Evolutionary conservation across 1,139 yeast species (phyloP), one percentile per base, ranked within the genome.

Genomic region (Candida tropicalis): DNA sequence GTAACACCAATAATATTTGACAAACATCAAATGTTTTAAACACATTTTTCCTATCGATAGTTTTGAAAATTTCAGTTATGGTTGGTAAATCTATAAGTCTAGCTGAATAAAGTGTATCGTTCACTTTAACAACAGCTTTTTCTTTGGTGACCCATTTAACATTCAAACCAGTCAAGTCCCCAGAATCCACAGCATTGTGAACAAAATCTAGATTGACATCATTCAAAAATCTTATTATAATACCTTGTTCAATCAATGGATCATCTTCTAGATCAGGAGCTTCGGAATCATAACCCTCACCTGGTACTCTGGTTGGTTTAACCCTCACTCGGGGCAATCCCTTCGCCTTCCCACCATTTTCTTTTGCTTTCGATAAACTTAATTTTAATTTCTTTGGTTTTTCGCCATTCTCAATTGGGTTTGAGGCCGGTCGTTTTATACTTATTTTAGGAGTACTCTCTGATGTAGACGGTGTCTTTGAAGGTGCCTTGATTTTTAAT

Each of bases 211-310:
- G 65, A 53, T 86, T 89, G 24, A 83, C 77, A 52, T 89, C 96
- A 16, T 93, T 87, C 9, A 87, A 59, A 68, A 93, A 84, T 40
- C 99, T 73, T 39, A 93, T 63, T 1, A 90, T 72, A 2, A 93
- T 76, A 0, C 95, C 97, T 52, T 87, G 95, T 58, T 93, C 98
- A 20, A 90, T 70, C 52, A 89, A 68, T 0, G 99, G 99, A 58
- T 93, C 98, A 47, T 90, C 97, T 60, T 93, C 99, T 35, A 89
- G 70, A 55, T 93, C 98, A 1, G 97, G 96, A 9, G 96, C 98
- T 57, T 93, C 99, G 1, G 97, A 87, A 59, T 93, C 99, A 62
- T 93, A 93, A 0, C 98, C 98, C 54, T 91, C 97, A 1, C 97
- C 97, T 0, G 96, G 95, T 8, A 86, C 76, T 52, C 96, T 68